Conservation (phyloP, 2,329 filamentous ascomycete species). For the Lasiodiplodia hormozganensis region DNA sequence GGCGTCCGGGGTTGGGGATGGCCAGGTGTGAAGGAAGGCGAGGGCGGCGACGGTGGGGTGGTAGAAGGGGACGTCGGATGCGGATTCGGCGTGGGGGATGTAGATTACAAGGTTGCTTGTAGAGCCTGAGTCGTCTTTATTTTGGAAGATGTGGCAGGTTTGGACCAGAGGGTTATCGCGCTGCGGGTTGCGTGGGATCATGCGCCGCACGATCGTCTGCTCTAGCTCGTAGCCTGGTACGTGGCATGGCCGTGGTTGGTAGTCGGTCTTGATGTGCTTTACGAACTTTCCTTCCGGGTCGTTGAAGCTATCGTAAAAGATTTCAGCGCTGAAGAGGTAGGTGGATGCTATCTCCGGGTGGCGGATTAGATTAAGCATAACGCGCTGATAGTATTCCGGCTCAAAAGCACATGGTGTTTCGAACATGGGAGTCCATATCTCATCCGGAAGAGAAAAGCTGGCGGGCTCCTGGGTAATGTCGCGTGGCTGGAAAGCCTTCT, state of each 20-base stretch:
- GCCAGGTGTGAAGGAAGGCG: conserved; percentile 76
- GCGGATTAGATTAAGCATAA: conserved; percentile 76
- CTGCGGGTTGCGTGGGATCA: conserved; percentile 82
- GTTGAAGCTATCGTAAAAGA: conserved; percentile 63
- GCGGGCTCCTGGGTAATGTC: conserved; percentile 38
- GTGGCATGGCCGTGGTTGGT: conserved; percentile 36
- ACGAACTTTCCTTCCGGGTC: conserved; percentile 50
- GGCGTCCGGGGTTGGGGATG: conserved; percentile 35
- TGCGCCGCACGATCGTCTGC: conserved; percentile 73
- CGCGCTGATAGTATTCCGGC: conserved; percentile 66
- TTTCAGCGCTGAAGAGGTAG: conserved; percentile 80
- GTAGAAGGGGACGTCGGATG: conserved; percentile 80
- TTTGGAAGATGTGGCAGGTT: conserved; percentile 75
- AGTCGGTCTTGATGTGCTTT: conserved; percentile 56
- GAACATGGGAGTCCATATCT: conserved; percentile 47
- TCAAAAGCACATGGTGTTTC: conserved; percentile 65
- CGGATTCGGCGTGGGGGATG: conserved; percentile 71
- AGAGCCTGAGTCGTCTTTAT: conserved; percentile 28
- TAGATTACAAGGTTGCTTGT: conserved; percentile 72
- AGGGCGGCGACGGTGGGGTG: conserved; percentile 79
- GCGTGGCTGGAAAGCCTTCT: conserved; percentile 40
- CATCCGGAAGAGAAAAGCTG: conserved; percentile 37
- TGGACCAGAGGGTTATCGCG: conserved; percentile 79
- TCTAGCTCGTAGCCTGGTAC: conserved; percentile 53
- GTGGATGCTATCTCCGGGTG: conserved; percentile 83